Conservation (phyloP, 2,329 filamentous ascomycete species). For the Phyllosticta citriasiana region DNA sequence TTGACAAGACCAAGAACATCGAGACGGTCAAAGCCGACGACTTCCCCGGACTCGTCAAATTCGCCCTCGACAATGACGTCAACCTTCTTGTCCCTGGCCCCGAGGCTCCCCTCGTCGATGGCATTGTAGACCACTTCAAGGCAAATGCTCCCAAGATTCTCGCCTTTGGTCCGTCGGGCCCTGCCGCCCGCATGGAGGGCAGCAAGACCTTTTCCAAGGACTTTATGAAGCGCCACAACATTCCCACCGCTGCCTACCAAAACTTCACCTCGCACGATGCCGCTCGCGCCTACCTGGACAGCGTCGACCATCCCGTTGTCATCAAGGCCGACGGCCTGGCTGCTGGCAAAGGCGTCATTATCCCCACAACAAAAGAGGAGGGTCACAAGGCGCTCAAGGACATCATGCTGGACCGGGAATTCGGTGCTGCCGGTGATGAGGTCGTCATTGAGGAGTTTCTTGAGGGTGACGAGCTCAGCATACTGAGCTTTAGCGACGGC, state of each 20-base stretch:
- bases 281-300: slow-evolving; percentile 59
- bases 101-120: slow-evolving; percentile 86
- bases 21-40: slow-evolving; percentile 59
- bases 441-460: slow-evolving; percentile 95
- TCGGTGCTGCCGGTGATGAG: slow-evolving; percentile 76
- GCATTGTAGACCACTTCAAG: slow-evolving; percentile 75
- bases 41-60: slow-evolving; percentile 64
- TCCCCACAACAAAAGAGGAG: slow-evolving; percentile 72
- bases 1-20: slow-evolving; percentile 65
- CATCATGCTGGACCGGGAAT: slow-evolving; percentile 84
- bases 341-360: slow-evolving; percentile 90
- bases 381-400: slow-evolving; percentile 71
- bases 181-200: slow-evolving; percentile 83
- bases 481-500: slow-evolving; percentile 86
- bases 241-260: slow-evolving; percentile 83
- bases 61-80: slow-evolving; percentile 62
- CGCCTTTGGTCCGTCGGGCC: slow-evolving; percentile 76
- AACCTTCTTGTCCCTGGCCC: slow-evolving; percentile 85
- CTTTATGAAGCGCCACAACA: slow-evolving; percentile 85
- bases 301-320: slow-evolving; percentile 41
- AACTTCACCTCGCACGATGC: slow-evolving; percentile 74
- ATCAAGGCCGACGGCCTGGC: slow-evolving; percentile 92
- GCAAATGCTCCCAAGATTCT: slow-evolving; percentile 48
- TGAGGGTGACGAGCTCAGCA: slow-evolving; percentile 81
- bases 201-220: slow-evolving; percentile 97